Evolutionary conservation across 1,284 basidiomycete genomes (phyloP).

Genomic region (Earliella scabrosa): DNA sequence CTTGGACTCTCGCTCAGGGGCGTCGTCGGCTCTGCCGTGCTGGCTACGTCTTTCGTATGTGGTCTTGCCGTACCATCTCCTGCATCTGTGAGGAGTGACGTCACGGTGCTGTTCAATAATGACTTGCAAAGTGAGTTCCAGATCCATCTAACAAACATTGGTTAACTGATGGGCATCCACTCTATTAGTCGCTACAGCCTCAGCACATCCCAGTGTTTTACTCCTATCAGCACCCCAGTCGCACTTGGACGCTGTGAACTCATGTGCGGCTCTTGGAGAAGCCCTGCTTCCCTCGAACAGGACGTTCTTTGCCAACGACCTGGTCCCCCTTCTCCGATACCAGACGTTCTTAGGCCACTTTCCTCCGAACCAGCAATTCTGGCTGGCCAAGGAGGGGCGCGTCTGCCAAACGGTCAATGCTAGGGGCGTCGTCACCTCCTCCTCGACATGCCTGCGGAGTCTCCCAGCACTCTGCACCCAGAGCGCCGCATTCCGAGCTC

Average conservation of each 20-base stretch:
- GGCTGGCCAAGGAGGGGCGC: constrained; percentile 29
- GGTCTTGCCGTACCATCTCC: constrained; percentile 17
- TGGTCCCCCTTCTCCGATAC: constrained; percentile 30
- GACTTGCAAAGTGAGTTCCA: constrained; percentile 30
- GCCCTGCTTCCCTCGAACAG: constrained; percentile 30
- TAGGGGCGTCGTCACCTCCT: constrained; percentile 24
- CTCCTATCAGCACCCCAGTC: constrained; percentile 24
- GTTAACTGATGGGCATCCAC: background rate
- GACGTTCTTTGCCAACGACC: constrained; percentile 31
- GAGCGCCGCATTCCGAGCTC: constrained; percentile 27
- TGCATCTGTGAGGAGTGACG: constrained; percentile 21
- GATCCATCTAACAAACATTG: background rate
- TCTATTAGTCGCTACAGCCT: constrained; percentile 24
- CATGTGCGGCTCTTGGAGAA: constrained; percentile 32
- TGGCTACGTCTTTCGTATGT: constrained; percentile 10
- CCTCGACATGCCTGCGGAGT: constrained; percentile 22
- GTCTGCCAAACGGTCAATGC: constrained; percentile 31
- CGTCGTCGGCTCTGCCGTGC: constrained; percentile 2
- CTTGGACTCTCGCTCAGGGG: background rate
- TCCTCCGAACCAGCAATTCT: constrained; percentile 29
- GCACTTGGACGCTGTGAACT: constrained; percentile 21
- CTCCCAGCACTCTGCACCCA: constrained; percentile 36
- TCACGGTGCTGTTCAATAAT: constrained; percentile 34
- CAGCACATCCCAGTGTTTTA: constrained; percentile 28
- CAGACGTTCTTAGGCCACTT: constrained; percentile 29